A percentile compares a stretch with the other conserved stretches of the same genome.
These are phyloP conservation scores for Camellia granthamiana DNA, from an alignment of 148 eudicot species.

Conservation along the genomic window DNA sequence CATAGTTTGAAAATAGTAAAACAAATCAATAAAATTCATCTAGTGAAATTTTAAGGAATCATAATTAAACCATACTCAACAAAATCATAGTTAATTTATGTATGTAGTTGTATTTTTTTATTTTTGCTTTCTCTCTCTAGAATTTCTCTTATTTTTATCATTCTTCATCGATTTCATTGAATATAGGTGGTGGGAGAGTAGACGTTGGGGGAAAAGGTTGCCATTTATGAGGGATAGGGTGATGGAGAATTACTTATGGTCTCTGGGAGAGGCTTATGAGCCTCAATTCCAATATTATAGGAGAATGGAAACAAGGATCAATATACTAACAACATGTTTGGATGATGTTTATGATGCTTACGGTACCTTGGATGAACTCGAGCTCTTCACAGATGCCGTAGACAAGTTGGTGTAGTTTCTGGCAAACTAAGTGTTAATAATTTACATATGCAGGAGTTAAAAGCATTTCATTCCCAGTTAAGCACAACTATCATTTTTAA, in stretches of 20 bases:
- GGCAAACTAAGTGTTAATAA: too few species aligned
- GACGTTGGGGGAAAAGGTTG: constrained; percentile 21
- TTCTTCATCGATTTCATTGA: not conserved
- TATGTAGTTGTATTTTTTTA: too few species aligned
- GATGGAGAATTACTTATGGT: constrained; percentile 31
- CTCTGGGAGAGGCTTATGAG: constrained; percentile 19
- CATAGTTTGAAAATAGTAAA: too few species aligned
- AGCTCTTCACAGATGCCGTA: constrained; percentile 16
- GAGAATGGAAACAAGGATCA: constrained; percentile 13
- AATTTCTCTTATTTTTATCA: not conserved
- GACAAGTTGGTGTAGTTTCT: not conserved
- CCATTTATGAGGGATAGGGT: constrained; percentile 29
- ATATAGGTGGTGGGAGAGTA: constrained; percentile 32
- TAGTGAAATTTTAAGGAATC: too few species aligned
- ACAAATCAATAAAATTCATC: too few species aligned
- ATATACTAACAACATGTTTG: constrained; percentile 14
- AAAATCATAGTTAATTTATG: too few species aligned
- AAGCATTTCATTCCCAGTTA: too few species aligned
- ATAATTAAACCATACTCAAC: too few species aligned
- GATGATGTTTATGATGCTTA: constrained; percentile 15
- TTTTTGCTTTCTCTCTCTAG: too few species aligned
- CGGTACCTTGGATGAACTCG: constrained; percentile 12
- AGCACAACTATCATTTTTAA: too few species aligned
- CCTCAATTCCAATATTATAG: constrained; percentile 19
- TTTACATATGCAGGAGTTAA: too few species aligned